Evolutionary conservation across 2,329 filamentous ascomycete genomes (phyloP).

Genomic region (Mariannaea sp.): DNA sequence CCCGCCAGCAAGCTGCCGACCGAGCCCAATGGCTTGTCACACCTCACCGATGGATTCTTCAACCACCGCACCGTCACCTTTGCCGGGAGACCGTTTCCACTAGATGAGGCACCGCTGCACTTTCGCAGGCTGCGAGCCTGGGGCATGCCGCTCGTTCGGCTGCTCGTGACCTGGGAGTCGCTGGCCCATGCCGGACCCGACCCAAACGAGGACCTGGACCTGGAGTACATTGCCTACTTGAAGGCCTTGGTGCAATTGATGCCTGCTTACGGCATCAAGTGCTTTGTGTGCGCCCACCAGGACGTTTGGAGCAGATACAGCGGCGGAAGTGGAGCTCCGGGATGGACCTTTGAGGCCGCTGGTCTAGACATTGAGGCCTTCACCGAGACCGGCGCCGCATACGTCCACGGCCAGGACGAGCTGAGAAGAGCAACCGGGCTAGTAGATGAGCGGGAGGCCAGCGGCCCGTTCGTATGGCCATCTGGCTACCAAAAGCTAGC

Average conservation of each 20-base stretch:
- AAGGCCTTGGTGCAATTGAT: constrained; percentile 45
- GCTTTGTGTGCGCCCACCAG: constrained; percentile 50
- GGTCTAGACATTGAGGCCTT: constrained; percentile 47
- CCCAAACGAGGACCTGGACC: constrained; percentile 41
- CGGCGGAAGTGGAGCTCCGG: constrained; percentile 48
- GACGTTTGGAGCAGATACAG: constrained; percentile 51
- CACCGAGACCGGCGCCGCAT: constrained; percentile 41
- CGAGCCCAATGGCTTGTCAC: constrained; percentile 44
- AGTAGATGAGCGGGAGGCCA: constrained; percentile 40
- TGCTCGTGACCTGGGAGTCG: constrained; percentile 51
- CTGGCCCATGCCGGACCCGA: constrained; percentile 43
- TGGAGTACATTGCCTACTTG: constrained; percentile 47
- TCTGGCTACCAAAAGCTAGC: constrained; percentile 47
- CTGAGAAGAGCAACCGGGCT: constrained; percentile 32
- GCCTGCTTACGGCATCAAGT: constrained; percentile 45
- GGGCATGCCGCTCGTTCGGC: constrained; percentile 46
- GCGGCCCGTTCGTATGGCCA: constrained; percentile 46
- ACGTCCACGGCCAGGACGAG: constrained; percentile 45
- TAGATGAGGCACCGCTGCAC: constrained; percentile 46
- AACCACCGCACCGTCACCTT: constrained; percentile 47
- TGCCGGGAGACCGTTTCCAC: constrained; percentile 45
- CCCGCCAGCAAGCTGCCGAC: constrained; percentile 48
- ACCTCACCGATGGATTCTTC: constrained; percentile 48
- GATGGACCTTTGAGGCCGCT: constrained; percentile 49
- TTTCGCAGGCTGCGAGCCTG: constrained; percentile 45